Conservation (phyloP, 2,329 filamentous ascomycete genomes). For the Diaporthe velutina region DNA sequence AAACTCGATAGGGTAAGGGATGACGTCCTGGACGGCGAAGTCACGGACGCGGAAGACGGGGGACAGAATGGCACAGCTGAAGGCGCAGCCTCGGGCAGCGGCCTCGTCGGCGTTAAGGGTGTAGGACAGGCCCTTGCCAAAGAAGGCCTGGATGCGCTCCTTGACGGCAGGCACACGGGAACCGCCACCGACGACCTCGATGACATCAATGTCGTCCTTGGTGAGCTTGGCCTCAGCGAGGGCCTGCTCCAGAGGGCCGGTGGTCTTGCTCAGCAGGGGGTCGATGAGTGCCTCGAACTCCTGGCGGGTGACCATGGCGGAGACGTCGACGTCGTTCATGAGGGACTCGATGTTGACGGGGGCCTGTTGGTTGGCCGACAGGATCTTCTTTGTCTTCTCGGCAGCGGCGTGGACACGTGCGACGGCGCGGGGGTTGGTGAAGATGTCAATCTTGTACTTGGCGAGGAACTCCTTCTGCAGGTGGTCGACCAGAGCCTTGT, state of each 20-base stretch:
- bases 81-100: slow-evolving; percentile 93
- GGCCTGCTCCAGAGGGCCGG: slow-evolving; percentile 86
- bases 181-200: slow-evolving; percentile 95
- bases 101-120: slow-evolving; percentile 99
- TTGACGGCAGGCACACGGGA: slow-evolving; percentile 95
- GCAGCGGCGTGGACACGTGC: slow-evolving; percentile 88
- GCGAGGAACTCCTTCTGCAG: slow-evolving; percentile 96
- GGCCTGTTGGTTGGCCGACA: slow-evolving; percentile 93
- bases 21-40: slow-evolving; percentile 97
- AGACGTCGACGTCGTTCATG: slow-evolving; percentile 97
- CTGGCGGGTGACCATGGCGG: slow-evolving; percentile 89
- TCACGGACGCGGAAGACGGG: slow-evolving; percentile 98
- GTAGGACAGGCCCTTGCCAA: slow-evolving; percentile 92
- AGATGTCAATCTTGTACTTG: slow-evolving; percentile 98
- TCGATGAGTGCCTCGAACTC: slow-evolving; percentile 93
- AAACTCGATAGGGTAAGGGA: slow-evolving; percentile 98
- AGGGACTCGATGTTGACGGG: slow-evolving; percentile 97
- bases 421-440: slow-evolving; percentile 88
- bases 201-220: slow-evolving; percentile 89
- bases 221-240: slow-evolving; percentile 93
- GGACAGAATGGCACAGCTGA: slow-evolving; percentile 97
- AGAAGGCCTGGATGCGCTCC: slow-evolving; percentile 89
- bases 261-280: slow-evolving; percentile 82
- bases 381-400: slow-evolving; percentile 98
- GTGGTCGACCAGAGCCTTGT: slow-evolving; percentile 94